Evolutionary conservation across 495 filamentous ascomycete genomes (phyloP), one percentile per base, ranked within the genome.

Genomic region (Sphaerosporella brunnea): DNA sequence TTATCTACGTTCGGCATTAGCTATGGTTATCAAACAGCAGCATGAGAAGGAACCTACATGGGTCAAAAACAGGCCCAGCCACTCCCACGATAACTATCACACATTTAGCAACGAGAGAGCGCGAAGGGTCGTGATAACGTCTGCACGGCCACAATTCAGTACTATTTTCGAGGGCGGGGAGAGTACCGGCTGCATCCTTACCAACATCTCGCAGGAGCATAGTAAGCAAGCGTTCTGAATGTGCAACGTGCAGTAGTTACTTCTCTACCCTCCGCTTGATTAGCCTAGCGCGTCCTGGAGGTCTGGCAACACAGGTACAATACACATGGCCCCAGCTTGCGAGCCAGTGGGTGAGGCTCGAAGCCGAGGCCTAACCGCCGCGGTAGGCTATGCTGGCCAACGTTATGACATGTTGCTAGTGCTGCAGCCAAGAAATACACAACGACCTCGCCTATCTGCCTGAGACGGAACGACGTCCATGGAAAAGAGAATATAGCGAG

Each of bases 91-190:
- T 32, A 7, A 32, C 28, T 32, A 40, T 10, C n/a, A 40, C 37
- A 40, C 10, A 40, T 40, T 40, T 40, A 40, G 37, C 18, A 40
- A 10, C 37, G 21, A 40, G 21, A 40, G 10, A 13, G 37, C n/a
- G 37, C 37, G 37, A n/a, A 40, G 10, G 37, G n/a, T 21, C 37
- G 37, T 40, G 37, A 40, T 40, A 10, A 13, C 2, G n/a, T 40
- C 21, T 40, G 37, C 37, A 40, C 37, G 37, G 37, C 37, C 37
- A 40, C 37, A 40, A 20, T n/a, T n/a, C n/a, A 40, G 15, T 40
- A 40, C 37, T 40, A 40, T 40, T 40, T 32, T 40, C 37, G 18
- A 20, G 18, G 13, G 37, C 2, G 10, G 21, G n/a, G 20, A 40
- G 11, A 16, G 37, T 15, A 40, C 10, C 13, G 15, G 18, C 37